These are phyloP conservation scores for Boechera divaricarpa DNA, from an alignment of 345 rosid genomes.

Conservation along the genomic window DNA sequence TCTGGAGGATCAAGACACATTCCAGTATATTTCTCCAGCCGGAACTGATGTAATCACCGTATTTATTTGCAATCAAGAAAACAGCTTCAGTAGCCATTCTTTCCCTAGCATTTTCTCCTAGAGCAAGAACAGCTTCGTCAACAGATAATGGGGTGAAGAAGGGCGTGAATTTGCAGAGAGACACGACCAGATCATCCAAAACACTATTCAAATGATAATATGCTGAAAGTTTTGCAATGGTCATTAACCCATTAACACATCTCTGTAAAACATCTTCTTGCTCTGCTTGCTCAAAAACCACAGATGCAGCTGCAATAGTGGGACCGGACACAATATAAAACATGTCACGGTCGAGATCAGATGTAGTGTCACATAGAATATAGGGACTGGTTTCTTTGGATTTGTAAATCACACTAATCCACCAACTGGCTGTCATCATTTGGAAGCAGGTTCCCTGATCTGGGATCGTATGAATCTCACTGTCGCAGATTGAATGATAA, in stretches of 20 bases:
- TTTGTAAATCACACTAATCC: constrained; percentile 72
- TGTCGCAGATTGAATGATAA: constrained; percentile 66
- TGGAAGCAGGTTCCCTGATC: constrained; percentile 65
- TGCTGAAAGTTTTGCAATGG: constrained; percentile 70
- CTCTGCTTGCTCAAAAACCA: constrained; percentile 76
- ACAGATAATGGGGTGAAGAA: constrained; percentile 54
- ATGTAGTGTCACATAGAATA: constrained; percentile 58
- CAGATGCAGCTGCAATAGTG: constrained; percentile 73
- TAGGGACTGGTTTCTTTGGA: constrained; percentile 63
- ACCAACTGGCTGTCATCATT: constrained; percentile 63
- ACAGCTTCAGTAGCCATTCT: constrained; percentile 66
- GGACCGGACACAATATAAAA: constrained; percentile 66
- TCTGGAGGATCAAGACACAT: constrained; percentile 65
- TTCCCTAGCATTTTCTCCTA: constrained; percentile 66
- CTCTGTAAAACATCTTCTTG: constrained; percentile 64
- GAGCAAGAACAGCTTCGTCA: constrained; percentile 62
- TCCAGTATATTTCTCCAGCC: constrained; percentile 71
- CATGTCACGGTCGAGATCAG: constrained; percentile 67
- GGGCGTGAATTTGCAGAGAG: constrained; percentile 70
- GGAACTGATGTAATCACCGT: constrained; percentile 66
- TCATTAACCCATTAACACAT: constrained; percentile 71
- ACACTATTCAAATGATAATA: constrained; percentile 58
- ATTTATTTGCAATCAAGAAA: constrained; percentile 67
- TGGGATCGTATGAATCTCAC: constrained; percentile 74
- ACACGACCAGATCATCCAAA: constrained; percentile 72